Evolutionary conservation across 2,329 filamentous ascomycete genomes (phyloP), one percentile per base, ranked within the genome.

Genomic region (Cadophora sp.): DNA sequence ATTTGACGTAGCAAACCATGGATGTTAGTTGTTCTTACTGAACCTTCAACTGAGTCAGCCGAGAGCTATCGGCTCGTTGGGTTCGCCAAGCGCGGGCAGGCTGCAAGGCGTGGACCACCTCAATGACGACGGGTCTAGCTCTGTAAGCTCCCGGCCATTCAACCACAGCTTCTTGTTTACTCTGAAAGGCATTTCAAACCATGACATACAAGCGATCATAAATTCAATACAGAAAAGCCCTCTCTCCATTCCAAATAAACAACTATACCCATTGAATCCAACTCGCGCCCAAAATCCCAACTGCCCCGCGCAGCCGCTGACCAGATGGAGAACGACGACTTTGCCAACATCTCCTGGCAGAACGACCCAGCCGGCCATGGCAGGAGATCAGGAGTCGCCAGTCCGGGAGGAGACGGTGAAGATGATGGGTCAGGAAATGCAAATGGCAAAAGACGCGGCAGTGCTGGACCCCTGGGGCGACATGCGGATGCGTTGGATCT

Each of bases 291-390:
- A 67, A 53, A 40, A 50, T 65, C 66, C 65, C 65, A 55, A 50
- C 64, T 75, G 70, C 71, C 74, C 74, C 74, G 73, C 75, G 69
- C 71, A 65, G 53, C 34, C 48, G 60, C 46, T 59, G 56, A 59
- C 50, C 59, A 63, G 34, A 79, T 79, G 77, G 73, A 78, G 60
- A 71, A 77, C 76, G 91, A 92, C 80, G 91, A 92, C 81, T 96
- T 96, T 80, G 92, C 93, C 77, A 92, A 88, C 78, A 89, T 95
- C 71, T 91, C 91, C 68, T 97, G 93, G 93, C 85, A 87, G 73
- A 73, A 70, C 53, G 89, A 88, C 78, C 89, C 91, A 68, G 85
- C 86, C 55, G 83, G 83, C 67, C 80, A 83, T 68, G 78, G 74
- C 8, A 80, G 79, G 9, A 79, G 80, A 50, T 79, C 81, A 12